Base-by-base conservation (phyloP, 2,329 filamentous ascomycete species). In the Plectosphaerella plurivora region DNA sequence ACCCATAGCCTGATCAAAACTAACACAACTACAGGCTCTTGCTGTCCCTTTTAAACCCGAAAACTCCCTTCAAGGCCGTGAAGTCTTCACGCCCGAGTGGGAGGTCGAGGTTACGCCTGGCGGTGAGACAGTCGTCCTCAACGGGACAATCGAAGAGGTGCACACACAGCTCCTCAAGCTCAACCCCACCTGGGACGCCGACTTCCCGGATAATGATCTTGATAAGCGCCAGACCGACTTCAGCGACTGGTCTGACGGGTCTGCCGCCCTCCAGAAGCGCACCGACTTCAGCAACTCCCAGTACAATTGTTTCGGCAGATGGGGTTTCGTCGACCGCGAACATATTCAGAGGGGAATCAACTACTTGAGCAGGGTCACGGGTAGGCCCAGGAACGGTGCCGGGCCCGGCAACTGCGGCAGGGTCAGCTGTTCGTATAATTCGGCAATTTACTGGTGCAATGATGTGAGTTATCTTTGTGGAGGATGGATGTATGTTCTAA, bases 381-480 rank as follows among this genome's bases (percentile, higher is more conserved):
- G 60, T 6, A 49, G 48, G 36, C 55, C 60, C 2, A 47, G 15
- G 12, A 51, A 51, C 16, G 51, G 52, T 3, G 52, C 55, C 1
- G 61, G 61, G 4, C 57, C 57, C 5, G 51, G 49, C 9, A 49
- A 42, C 14, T 62, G 60, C 41, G 53, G 50, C 10, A 54, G 54
- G 2, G 59, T 62, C 11, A 62, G 59, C 37, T 64, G 62, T 45
- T 53, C 51, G 1, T 58, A 51, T 9, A 47, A 49, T 0, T 47
- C 55, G 2, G 59, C 53, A 4, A 62, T 63, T 42, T 58, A 39
- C n/a, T 62, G 59, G 59, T 64, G 62, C 49, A 63, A 64, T 46
- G 55, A 61, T 15, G 60, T 62, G 47, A 53, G 56, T 55, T 5
- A 10, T 39, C 7, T 22, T 18, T 36, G 15, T 2, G 15, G 14